These are phyloP conservation scores for Lipomyces orientalis DNA, from an alignment of 805 yeast species.

Conservation along the genomic window DNA sequence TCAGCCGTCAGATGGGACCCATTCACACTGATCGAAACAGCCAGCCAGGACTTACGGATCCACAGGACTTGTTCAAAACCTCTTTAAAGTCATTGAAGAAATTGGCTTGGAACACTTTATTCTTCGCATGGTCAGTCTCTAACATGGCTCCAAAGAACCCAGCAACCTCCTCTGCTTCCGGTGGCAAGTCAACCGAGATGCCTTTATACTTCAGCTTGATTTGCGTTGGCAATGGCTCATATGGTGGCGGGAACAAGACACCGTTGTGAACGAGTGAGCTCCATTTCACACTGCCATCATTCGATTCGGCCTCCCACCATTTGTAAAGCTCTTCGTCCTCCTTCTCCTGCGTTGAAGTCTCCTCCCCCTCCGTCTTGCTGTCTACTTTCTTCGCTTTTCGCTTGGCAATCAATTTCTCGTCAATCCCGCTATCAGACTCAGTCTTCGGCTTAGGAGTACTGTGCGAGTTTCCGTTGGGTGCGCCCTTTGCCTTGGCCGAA, in stretches of 20 bases:
- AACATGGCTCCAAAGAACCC: conserved; percentile 91
- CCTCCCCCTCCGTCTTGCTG: conserved; percentile 8
- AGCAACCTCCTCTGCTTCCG: conserved; percentile 93
- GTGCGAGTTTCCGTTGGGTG: not conserved
- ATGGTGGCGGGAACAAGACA: conserved; percentile 90
- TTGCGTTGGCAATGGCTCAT: conserved; percentile 80
- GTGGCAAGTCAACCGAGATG: conserved; percentile 73
- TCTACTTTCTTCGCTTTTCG: not conserved
- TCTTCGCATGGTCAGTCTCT: conserved; percentile 85
- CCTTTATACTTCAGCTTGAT: conserved; percentile 80
- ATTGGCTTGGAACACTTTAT: conserved; percentile 83
- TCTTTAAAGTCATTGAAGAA: conserved; percentile 78
- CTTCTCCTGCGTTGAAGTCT: conserved; percentile 6
- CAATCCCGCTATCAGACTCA: not conserved
- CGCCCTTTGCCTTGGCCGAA: not conserved
- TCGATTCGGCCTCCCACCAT: conserved; percentile 80
- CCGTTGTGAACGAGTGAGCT: conserved; percentile 84
- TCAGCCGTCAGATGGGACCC: not conserved
- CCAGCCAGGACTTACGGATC: conserved; percentile 51
- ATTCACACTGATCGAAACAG: not conserved
- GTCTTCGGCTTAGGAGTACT: not conserved
- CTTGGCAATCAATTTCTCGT: conserved; percentile 9
- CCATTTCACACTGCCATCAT: conserved; percentile 82
- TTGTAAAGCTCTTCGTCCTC: conserved; percentile 60
- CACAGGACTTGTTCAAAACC: conserved; percentile 74